phyloP scores from a whole-genome alignment of 306 rosid genomes.

The Datisca glomerata region DNA sequence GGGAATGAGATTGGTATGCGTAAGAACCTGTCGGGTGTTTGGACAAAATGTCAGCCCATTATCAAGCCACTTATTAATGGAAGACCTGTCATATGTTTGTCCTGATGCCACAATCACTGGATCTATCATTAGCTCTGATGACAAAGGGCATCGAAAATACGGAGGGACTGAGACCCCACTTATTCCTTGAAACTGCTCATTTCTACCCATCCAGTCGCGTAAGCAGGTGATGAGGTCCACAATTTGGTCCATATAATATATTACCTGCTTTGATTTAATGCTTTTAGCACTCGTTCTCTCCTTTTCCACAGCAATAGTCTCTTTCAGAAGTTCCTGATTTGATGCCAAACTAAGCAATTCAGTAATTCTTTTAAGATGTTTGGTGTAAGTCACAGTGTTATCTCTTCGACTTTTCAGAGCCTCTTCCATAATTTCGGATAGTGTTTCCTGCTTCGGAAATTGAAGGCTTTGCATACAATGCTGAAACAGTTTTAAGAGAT shows the following conservation, averaged over 20 bases:
- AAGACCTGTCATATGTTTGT: slow-evolving; percentile 71
- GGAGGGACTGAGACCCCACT: slow-evolving; percentile 51
- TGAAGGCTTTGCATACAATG: slow-evolving; percentile 52
- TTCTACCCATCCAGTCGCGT: slow-evolving; percentile 52
- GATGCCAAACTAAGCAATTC: slow-evolving; percentile 51
- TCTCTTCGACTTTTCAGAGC: slow-evolving; percentile 44
- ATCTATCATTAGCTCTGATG: slow-evolving; percentile 76
- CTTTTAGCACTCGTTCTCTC: slow-evolving; percentile 52
- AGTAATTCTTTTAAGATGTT: slow-evolving; percentile 41
- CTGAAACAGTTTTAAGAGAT: slow-evolving; percentile 35
- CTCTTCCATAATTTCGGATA: slow-evolving; percentile 50
- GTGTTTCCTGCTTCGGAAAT: slow-evolving; percentile 48
- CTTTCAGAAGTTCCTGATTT: slow-evolving; percentile 69
- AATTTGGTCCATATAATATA: slow-evolving; percentile 41
- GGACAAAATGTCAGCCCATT: slow-evolving; percentile 74
- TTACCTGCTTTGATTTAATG: slow-evolving; percentile 35
- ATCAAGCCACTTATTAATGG: slow-evolving; percentile 84
- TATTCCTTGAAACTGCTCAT: slow-evolving; percentile 26
- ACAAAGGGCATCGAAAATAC: slow-evolving; percentile 82
- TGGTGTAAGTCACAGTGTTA: slow-evolving; percentile 28
- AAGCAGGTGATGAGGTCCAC: slow-evolving; percentile 50
- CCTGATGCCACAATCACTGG: slow-evolving; percentile 96
- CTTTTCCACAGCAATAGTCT: slow-evolving; percentile 72
- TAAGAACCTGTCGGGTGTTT: slow-evolving; percentile 54
- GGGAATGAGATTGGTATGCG: slow-evolving; percentile 64